Base-by-base conservation (phyloP, 495 filamentous ascomycete genomes). In the Lepidopterella palustris region DNA sequence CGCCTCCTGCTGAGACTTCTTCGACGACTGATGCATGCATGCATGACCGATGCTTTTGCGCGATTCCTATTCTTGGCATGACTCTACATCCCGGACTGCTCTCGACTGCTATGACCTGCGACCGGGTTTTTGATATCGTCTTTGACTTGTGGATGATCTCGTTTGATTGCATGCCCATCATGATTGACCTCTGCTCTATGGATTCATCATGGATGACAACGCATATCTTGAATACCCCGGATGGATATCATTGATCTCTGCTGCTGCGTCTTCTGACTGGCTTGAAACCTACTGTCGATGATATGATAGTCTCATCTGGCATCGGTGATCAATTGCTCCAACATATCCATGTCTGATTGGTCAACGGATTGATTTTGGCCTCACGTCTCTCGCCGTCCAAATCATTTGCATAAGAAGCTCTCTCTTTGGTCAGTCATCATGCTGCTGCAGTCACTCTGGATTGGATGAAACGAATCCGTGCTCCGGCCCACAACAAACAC, bases 11-110 rank as follows among this genome's bases (percentile, higher is more conserved):
- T 67, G 58, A 63, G 23, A 39, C 35, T 35, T 66, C 35, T 42
- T 61, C 60, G 40, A 50, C 47, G 47, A 50, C 51, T 63, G 57
- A 63, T 63, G 60, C 57, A 53, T 54, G 64, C 54, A 39, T 63
- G 60, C 60, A 57, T 63, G 63, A 58, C 50, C 54, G 53, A 53
- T 60, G 21, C 48, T 52, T 20, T 42, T 57, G 53, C 51, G 51
- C 51, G 51, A 54, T 32, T 32, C 25, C 49, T 55, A 18, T 26
- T 26, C 29, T 45, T 61, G 48, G 58, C 63, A 58, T 65, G 59
- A 61, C 42, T 60, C 45, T 56, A 47, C 51, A 40, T 26, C 39
- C 24, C 28, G 6, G 35, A 27, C 53, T 26, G 20, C 25, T 57
- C 18, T 48, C 27, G 39, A 50, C 47, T 50, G 2, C 18, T 50